Percentiles rank a stretch among this genome's conserved stretches.
Conservation (phyloP, 2,329 filamentous ascomycete genomes). For the Arachnopeziza araneosa region DNA sequence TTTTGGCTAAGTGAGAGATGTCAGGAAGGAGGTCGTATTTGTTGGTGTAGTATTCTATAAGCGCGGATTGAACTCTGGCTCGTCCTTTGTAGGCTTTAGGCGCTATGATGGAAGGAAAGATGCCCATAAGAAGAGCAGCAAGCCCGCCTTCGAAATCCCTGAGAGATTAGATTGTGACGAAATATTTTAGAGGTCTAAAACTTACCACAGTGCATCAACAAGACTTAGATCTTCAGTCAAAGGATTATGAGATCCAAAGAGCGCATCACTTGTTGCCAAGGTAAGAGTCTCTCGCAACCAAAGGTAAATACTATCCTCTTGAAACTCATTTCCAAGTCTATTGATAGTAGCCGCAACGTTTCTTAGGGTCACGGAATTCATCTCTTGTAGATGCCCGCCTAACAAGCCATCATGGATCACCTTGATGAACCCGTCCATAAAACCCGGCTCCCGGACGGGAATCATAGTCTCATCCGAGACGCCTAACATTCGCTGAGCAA, state of each 20-base stretch:
- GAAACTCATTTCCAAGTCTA: conserved; percentile 17
- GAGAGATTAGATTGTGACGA: not conserved
- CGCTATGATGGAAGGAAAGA: conserved; percentile 29
- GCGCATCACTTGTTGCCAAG: conserved; percentile 33
- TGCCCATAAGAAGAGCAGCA: conserved; percentile 23
- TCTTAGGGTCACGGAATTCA: conserved; percentile 34
- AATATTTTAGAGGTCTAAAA: not conserved
- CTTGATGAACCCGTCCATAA: conserved; percentile 27
- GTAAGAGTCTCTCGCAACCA: conserved; percentile 37
- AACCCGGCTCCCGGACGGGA: conserved; percentile 26
- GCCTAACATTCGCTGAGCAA: conserved; percentile 34
- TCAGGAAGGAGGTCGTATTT: conserved; percentile 28
- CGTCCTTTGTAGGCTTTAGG: conserved; percentile 28
- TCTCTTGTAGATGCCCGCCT: conserved; percentile 31
- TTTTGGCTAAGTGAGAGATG: conserved; percentile 17
- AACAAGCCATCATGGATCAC: conserved; percentile 33
- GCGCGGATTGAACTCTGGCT: conserved; percentile 34
- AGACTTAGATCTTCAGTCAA: conserved; percentile 32
- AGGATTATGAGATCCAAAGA: conserved; percentile 41
- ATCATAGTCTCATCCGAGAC: conserved; percentile 29
- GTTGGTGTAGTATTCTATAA: conserved; percentile 29
- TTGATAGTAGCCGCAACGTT: conserved; percentile 31
- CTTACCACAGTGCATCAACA: conserved; percentile 36
- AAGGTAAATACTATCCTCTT: conserved; percentile 34
- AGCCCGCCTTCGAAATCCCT: conserved; percentile 28